Evolutionary conservation across 2,329 filamentous ascomycete species (phyloP).

Genomic region (Chrysoporthe deuterocubensis): DNA sequence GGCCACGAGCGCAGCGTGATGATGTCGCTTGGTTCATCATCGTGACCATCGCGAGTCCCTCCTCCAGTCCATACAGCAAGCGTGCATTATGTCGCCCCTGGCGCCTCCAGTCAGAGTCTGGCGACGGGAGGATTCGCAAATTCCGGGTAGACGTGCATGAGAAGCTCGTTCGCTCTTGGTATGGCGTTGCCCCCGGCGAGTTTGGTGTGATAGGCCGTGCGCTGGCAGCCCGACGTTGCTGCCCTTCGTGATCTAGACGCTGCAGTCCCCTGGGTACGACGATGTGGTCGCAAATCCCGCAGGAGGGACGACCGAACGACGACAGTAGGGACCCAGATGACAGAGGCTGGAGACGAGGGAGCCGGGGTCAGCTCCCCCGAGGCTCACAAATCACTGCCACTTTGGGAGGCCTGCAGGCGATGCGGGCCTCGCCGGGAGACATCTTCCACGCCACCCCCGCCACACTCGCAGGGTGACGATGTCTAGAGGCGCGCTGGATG

Average conservation of each 20-base stretch:
- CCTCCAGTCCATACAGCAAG: too few species aligned
- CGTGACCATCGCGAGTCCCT: too few species aligned
- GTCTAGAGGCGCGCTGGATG: neutral
- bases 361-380: too few species aligned
- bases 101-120: too few species aligned
- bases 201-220: neutral
- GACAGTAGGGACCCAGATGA: neutral
- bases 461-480: neutral
- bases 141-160: too few species aligned
- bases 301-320: neutral
- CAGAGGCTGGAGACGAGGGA: too few species aligned
- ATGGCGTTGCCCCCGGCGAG: neutral
- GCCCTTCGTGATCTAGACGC: neutral
- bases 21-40: too few species aligned
- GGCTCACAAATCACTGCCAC: slow-evolving; percentile 13
- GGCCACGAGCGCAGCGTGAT: too few species aligned
- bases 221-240: neutral
- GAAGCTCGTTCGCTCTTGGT: neutral
- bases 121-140: too few species aligned
- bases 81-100: too few species aligned
- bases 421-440: neutral
- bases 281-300: too few species aligned
- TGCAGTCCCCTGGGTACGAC: too few species aligned
- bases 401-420: slow-evolving; percentile 18
- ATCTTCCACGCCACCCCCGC: neutral